Base-by-base conservation (phyloP, 352 stramenopile genomes). In the Phytophthora sansomeana region DNA sequence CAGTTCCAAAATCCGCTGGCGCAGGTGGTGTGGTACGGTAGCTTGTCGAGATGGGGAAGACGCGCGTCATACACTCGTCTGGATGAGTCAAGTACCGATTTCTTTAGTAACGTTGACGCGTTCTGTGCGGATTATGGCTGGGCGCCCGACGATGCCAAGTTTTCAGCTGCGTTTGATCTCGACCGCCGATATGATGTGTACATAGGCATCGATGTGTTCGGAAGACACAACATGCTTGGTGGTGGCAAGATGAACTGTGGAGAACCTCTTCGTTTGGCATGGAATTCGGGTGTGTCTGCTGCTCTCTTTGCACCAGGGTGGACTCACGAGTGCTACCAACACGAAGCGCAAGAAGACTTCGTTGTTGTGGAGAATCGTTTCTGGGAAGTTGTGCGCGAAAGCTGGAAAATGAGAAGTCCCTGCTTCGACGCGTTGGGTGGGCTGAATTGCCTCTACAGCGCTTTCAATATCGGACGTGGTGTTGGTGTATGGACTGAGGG, bases 101-200 rank as follows among this genome's bases (percentile, higher is more conserved):
- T 87, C 55, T 87, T 90, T 50, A 50, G 55, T 21, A 71, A 66
- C 19, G 77, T 77, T 17, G 75, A 87, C 67, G 77, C 63, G 0
- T 78, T 88, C n/a, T 90, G 77, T 51, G 61, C 50, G 11, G 79
- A 87, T 21, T 86, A 90, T 60, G 74, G 72, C 14, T 90, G 78
- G 81, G 59, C 53, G 8, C 6, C 74, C 30, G 72, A 72, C n/a
- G 74, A 83, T 21, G 74, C 67, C 24, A 81, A 81, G 19, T 83
- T 73, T 33, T 83, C 66, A 10, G 70, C 75, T 51, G 77, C 73
- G 1, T 74, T 79, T 36, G 60, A 82, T 57, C 52, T 80, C 11
- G 70, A 80, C 55, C 70, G 68, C 17, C 74, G 78, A 6, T 87
- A 78, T 50, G 78, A 88, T 36, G 65, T 90, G 14, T 90, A 81